A percentile compares a stretch with the other conserved stretches of the same genome.
Conservation (phyloP, 495 filamentous ascomycete species). For the Bacidia rubella region DNA sequence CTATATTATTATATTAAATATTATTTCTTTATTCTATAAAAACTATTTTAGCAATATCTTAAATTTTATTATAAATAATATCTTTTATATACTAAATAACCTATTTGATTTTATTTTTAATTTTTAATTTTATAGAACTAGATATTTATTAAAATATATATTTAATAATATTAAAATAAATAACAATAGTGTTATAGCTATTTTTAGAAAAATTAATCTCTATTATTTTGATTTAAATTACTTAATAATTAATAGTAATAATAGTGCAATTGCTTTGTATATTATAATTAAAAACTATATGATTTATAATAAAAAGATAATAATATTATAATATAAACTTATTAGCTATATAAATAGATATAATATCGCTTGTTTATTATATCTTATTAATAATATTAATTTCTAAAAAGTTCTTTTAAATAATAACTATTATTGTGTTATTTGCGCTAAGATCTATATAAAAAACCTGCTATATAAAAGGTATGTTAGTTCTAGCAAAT, state of each 20-base stretch:
- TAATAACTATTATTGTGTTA: background rate
- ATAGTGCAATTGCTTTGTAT: background rate
- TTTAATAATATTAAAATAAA: slow-evolving; percentile 1
- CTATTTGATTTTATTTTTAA: background rate
- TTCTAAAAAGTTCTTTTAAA: too few species aligned
- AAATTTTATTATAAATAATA: too few species aligned
- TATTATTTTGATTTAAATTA: too few species aligned
- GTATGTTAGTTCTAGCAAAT: too few species aligned
- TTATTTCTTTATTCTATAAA: too few species aligned
- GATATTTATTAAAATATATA: slow-evolving; percentile 4
- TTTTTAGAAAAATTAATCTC: background rate
- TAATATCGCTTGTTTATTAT: background rate
- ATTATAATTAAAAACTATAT: background rate
- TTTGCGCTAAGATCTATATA: background rate
- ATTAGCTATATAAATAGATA: background rate
- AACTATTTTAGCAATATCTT: too few species aligned
- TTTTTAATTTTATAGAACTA: background rate
- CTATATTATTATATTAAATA: too few species aligned
- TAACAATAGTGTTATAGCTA: slow-evolving; percentile 1
- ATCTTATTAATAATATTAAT: background rate
- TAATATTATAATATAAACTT: background rate
- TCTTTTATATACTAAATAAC: too few species aligned
- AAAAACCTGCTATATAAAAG: slow-evolving; percentile 1
- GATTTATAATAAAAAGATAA: background rate
- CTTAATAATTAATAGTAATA: background rate